Evolutionary conservation across 1,284 basidiomycete genomes (phyloP).

Genomic region (Cryptococcus wingfieldii): DNA sequence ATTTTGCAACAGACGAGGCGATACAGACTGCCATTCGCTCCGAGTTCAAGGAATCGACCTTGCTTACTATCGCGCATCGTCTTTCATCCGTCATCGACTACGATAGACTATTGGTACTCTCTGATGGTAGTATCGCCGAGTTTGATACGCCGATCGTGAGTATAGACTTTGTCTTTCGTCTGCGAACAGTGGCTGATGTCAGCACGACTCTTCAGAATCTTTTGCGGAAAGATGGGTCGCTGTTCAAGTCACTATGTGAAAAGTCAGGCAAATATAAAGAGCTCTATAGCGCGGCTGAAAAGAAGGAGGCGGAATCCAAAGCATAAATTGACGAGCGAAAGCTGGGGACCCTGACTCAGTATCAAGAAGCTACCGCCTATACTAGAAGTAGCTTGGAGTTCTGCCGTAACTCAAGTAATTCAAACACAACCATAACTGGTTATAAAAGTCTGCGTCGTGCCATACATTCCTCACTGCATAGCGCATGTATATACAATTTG

Average conservation of each 20-base stretch:
- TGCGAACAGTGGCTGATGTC: not conserved
- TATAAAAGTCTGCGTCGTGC: too few species aligned
- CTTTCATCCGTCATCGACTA: conserved; percentile 66
- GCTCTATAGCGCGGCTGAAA: conserved; percentile 42
- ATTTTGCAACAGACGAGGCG: conserved; percentile 63
- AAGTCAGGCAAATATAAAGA: conserved; percentile 73
- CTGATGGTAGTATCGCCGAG: conserved; percentile 71
- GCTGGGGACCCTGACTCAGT: not conserved
- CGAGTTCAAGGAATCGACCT: conserved; percentile 68
- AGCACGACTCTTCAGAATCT: conserved; percentile 50
- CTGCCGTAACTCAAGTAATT: too few species aligned
- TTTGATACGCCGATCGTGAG: conserved; percentile 69
- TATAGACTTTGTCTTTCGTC: not conserved
- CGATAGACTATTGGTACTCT: conserved; percentile 73
- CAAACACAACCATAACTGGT: too few species aligned
- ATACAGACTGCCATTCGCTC: conserved; percentile 76
- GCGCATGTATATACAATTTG: too few species aligned
- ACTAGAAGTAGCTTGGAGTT: too few species aligned
- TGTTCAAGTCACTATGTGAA: conserved; percentile 74
- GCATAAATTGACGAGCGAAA: not conserved
- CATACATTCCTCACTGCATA: too few species aligned
- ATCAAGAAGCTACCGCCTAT: too few species aligned
- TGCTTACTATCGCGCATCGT: conserved; percentile 80
- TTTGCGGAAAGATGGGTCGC: conserved; percentile 65
- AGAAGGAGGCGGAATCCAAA: conserved; percentile 28